Evolutionary conservation across 352 stramenopile species (phyloP).

Genomic region (Pythium dissotocum): DNA sequence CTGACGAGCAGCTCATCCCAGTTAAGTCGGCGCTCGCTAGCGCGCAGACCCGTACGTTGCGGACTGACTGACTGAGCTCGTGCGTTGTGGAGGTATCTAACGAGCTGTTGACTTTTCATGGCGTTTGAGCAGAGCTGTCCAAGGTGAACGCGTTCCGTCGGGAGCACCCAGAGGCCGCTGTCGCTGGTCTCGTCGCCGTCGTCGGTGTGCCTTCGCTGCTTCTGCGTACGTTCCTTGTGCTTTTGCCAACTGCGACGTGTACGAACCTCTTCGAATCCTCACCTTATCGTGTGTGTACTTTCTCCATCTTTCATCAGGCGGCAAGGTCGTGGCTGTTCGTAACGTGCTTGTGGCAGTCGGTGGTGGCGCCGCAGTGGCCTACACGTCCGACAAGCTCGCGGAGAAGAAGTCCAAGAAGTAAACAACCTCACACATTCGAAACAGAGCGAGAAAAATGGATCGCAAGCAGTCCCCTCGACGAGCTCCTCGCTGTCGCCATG

Average conservation of each 20-base stretch:
- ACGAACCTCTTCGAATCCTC: background rate
- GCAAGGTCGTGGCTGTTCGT: conserved; percentile 58
- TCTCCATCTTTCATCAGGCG: conserved; percentile 33
- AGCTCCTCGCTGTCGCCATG: background rate
- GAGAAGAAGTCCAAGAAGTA: conserved; percentile 41
- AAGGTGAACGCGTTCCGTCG: conserved; percentile 79
- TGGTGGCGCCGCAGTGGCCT: conserved; percentile 48
- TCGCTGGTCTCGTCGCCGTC: conserved; percentile 51
- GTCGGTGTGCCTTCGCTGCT: conserved; percentile 69
- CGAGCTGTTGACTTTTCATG: conserved; percentile 1
- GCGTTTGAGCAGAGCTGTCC: conserved; percentile 43
- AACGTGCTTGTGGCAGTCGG: conserved; percentile 72
- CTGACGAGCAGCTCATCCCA: conserved; percentile 59
- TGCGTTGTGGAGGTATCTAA: background rate
- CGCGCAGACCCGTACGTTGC: conserved; percentile 51
- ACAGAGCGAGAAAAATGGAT: background rate
- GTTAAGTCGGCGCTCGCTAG: conserved; percentile 49
- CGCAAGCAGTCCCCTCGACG: background rate
- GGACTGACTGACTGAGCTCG: too few relatives aligned
- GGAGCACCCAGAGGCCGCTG: conserved; percentile 63
- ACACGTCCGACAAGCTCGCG: conserved; percentile 61
- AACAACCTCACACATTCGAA: background rate
- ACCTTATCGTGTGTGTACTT: background rate
- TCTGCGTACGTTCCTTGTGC: conserved; percentile 51
- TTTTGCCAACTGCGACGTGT: background rate